phyloP scores from a whole-genome alignment of 331 rosid species.

The Telfairia occidentalis region DNA sequence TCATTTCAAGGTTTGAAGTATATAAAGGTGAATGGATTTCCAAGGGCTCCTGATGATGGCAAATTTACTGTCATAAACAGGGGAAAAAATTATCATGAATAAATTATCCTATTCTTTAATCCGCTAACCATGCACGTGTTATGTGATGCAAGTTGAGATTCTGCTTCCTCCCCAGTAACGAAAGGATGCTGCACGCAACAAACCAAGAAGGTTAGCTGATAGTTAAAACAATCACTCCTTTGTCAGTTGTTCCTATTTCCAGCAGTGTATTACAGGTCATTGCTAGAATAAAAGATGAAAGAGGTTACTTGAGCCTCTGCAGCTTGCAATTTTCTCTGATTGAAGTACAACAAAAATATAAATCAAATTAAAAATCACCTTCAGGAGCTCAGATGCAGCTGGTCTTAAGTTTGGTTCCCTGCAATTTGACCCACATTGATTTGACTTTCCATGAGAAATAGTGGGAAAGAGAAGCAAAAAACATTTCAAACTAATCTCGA shows the following conservation, averaged over 20 bases:
- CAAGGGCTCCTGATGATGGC: constrained; percentile 40
- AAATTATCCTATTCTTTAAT: constrained; percentile 10
- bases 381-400: constrained; percentile 75
- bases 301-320: background rate
- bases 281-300: background rate
- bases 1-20: constrained; percentile 28
- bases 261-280: background rate
- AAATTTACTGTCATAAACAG: constrained; percentile 13
- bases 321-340: background rate
- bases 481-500: background rate
- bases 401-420: constrained; percentile 87
- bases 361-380: constrained; percentile 42
- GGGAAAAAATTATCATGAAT: constrained; percentile 8
- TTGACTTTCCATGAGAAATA: background rate
- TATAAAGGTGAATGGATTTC: constrained; percentile 31
- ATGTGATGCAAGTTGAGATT: constrained; percentile 23
- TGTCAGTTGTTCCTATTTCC: background rate
- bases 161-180: constrained; percentile 51
- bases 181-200: constrained; percentile 73
- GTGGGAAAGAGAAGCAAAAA: background rate
- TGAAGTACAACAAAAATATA: constrained; percentile 12
- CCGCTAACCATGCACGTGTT: constrained; percentile 47
- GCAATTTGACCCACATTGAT: constrained; percentile 21
- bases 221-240: constrained; percentile 10
- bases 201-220: constrained; percentile 19